Conservation (phyloP, 208 protist species). For the Leishmania aethiopica region DNA sequence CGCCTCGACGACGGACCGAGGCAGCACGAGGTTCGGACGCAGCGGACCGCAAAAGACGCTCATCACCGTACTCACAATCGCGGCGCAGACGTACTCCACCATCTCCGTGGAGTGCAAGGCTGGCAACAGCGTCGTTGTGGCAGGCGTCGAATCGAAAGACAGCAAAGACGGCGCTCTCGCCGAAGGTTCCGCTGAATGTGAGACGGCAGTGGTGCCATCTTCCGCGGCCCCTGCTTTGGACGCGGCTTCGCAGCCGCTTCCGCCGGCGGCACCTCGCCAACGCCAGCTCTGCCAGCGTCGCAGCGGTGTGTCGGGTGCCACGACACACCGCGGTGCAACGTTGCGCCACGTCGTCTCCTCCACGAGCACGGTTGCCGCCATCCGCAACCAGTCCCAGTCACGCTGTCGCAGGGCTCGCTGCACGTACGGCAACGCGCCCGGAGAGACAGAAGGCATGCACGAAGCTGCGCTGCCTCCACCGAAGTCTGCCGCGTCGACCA, state of each 20-base stretch:
- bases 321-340: slow-evolving; percentile 39
- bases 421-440: slow-evolving; percentile 69
- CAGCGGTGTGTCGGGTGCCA: not conserved
- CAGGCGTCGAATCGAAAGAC: not conserved
- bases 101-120: slow-evolving; percentile 63
- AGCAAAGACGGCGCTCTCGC: not conserved
- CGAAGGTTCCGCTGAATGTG: not conserved
- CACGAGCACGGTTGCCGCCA: slow-evolving; percentile 44
- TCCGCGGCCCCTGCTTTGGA: not conserved
- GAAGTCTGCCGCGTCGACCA: slow-evolving; percentile 77
- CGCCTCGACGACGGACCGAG: slow-evolving; percentile 11
- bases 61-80: slow-evolving; percentile 48
- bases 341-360: slow-evolving; percentile 64
- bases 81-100: slow-evolving; percentile 51
- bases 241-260: not conserved
- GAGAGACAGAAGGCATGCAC: slow-evolving; percentile 34
- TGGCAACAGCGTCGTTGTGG: slow-evolving; percentile 52
- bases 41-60: slow-evolving; percentile 59
- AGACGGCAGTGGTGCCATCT: not conserved
- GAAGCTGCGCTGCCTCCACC: slow-evolving; percentile 38
- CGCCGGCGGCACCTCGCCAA: not conserved
- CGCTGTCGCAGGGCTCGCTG: slow-evolving; percentile 83
- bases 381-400: slow-evolving; percentile 53
- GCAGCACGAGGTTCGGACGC: slow-evolving; percentile 32
- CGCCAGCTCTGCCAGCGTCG: slow-evolving; percentile 2